Percentiles rank a stretch among this genome's conserved stretches.
Evolutionary conservation across 163 green algal genomes (phyloP).

Genomic region (Coccomyxa subellipsoidea): DNA sequence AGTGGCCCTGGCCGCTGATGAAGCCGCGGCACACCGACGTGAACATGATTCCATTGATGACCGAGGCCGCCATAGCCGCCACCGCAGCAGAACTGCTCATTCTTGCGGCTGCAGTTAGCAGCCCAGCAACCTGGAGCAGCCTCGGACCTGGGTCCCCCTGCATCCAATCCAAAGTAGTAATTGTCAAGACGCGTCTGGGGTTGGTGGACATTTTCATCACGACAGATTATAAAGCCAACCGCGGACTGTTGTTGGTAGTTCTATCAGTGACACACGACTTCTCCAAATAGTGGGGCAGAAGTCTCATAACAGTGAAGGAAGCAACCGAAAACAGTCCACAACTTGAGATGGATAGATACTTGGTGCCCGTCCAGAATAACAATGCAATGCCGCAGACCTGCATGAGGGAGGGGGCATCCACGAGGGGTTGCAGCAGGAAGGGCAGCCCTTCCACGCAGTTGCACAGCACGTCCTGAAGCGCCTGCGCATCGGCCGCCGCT

Average conservation of each 20-base stretch:
- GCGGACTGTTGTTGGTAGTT: too few species aligned
- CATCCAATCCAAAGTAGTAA: too few species aligned
- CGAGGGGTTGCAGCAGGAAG: constrained; percentile 30
- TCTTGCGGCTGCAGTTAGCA: constrained; percentile 16
- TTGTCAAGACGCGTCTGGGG: too few species aligned
- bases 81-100: constrained; percentile 10
- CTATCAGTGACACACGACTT: too few species aligned
- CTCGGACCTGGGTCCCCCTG: background rate
- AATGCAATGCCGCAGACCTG: background rate
- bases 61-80: constrained; percentile 13
- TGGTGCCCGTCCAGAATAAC: too few species aligned
- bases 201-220: too few species aligned
- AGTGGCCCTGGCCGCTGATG: background rate
- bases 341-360: too few species aligned
- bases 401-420: constrained; percentile 9
- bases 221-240: too few species aligned
- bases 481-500: constrained; percentile 11
- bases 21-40: constrained; percentile 22
- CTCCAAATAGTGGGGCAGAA: too few species aligned
- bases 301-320: too few species aligned
- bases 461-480: constrained; percentile 11
- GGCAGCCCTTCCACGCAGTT: background rate
- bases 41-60: constrained; percentile 15
- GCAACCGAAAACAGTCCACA: too few species aligned
- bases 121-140: constrained; percentile 7